Base-by-base conservation (phyloP, 2,329 filamentous ascomycete genomes). In the Talaromyces sp. region DNA sequence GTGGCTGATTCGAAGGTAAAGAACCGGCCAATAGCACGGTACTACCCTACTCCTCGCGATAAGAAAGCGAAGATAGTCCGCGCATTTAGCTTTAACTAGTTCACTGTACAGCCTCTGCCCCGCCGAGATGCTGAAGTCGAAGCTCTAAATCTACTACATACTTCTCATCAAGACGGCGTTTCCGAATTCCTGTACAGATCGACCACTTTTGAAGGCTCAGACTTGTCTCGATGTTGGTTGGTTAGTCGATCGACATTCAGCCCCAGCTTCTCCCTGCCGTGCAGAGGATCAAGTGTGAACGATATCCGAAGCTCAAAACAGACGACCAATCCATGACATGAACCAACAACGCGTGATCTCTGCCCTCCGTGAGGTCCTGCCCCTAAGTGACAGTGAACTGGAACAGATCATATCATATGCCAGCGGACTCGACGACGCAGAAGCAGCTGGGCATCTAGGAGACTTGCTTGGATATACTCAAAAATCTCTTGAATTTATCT, bases 401-500 rank as follows among this genome's bases (percentile, higher is more conserved):
- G n/a, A 40, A 13, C 64, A 65, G 27, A 31, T 65, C 25, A 25
- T 62, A 22, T 29, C 38, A 13, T 40, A 58, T 65, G 25, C 64
- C 8, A 47, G 29, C 31, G 13, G 27, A 5, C 49, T 65, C 4
- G 49, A 61, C 29, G 56, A 62, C 29, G 40, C 58, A n/a, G 49
- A 58, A 38, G 58, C 64, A 31, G 40, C 49, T 13, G 29, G 27
- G 17, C 51, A 65, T n/a, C 38, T 65, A 8, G 36, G 25, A 36
- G 58, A 40, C 15, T 19, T 65, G 40, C 40, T 65, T 15, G 64
- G 64, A 17, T n/a, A 58, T 29, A 62, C 64, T n/a, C 38, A 51
- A 11, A 38, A 49, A 25, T 58, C 64, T 17, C 29, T 65, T 15
- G 38, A 40, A 7, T 62, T 65, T 25, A 62, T 65, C 25, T 11